Evolutionary conservation across 2,329 filamentous ascomycete species (phyloP).

Genomic region (Fusarium decemcellulare): DNA sequence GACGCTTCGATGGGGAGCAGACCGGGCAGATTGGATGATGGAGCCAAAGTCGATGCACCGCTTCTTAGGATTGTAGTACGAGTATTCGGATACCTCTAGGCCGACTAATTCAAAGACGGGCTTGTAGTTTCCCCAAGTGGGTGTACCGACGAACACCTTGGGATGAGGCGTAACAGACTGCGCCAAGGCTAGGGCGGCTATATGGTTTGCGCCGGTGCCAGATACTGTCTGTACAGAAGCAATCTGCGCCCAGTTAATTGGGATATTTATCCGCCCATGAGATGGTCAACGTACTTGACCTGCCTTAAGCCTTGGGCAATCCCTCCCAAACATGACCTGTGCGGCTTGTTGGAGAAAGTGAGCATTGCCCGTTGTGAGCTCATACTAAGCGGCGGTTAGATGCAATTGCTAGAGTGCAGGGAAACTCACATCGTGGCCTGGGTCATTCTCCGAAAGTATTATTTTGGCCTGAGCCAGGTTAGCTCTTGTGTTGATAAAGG

Average conservation of each 20-base stretch:
- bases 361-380: slow-evolving; percentile 51
- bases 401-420: not conserved
- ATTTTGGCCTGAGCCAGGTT: slow-evolving; percentile 41
- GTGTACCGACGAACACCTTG: slow-evolving; percentile 47
- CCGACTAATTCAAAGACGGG: slow-evolving; percentile 50
- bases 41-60: slow-evolving; percentile 47
- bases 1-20: slow-evolving; percentile 49
- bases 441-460: slow-evolving; percentile 32
- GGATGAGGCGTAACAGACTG: slow-evolving; percentile 40
- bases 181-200: slow-evolving; percentile 51
- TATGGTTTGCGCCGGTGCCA: slow-evolving; percentile 54
- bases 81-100: slow-evolving; percentile 47
- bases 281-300: slow-evolving; percentile 22
- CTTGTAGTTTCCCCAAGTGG: slow-evolving; percentile 52
- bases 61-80: slow-evolving; percentile 47
- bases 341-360: slow-evolving; percentile 49
- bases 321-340: slow-evolving; percentile 49
- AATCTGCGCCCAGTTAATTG: slow-evolving; percentile 22
- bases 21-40: slow-evolving; percentile 37
- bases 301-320: slow-evolving; percentile 7
- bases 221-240: slow-evolving; percentile 56
- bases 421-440: slow-evolving; percentile 47
- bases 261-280: no score
- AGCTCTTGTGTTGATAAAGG: not conserved
- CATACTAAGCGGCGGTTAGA: slow-evolving; percentile 45